A percentile compares a stretch with the other conserved stretches of the same genome.
phyloP scores from a whole-genome alignment of 345 rosid species.

The Euclidium syriacum region DNA sequence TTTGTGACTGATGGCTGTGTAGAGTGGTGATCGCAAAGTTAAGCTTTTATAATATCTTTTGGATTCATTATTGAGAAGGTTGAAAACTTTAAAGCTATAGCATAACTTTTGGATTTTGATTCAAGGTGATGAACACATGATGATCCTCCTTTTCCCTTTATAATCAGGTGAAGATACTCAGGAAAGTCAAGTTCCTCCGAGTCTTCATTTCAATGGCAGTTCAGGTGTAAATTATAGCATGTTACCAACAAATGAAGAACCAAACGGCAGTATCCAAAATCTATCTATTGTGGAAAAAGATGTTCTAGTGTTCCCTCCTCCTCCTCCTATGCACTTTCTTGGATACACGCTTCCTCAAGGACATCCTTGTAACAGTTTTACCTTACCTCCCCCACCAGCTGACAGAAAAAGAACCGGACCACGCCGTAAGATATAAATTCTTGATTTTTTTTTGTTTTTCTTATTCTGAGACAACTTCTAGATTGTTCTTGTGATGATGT shows the following conservation, averaged over 20 bases:
- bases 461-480: neutral
- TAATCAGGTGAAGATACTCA: conserved; percentile 67
- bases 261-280: conserved; percentile 15
- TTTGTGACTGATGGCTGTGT: neutral
- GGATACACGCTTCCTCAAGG: conserved; percentile 95
- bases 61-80: neutral
- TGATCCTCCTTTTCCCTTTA: conserved; percentile 1
- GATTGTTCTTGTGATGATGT: conserved; percentile 7
- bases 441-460: neutral
- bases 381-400: conserved; percentile 94
- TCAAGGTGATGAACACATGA: neutral
- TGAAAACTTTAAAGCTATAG: neutral
- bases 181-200: conserved; percentile 41
- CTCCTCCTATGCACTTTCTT: conserved; percentile 68
- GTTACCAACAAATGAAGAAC: conserved; percentile 26
- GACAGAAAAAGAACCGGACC: conserved; percentile 95
- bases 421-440: conserved; percentile 56
- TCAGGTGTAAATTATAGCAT: conserved; percentile 20
- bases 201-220: conserved; percentile 38
- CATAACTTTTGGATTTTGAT: neutral
- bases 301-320: conserved; percentile 31
- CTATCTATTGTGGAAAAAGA: conserved; percentile 21
- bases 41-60: neutral
- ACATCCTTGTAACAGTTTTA: conserved; percentile 86
- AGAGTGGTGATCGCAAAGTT: neutral